Base-by-base conservation (phyloP, 2,329 filamentous ascomycete genomes). In the Leptographium flavum region DNA sequence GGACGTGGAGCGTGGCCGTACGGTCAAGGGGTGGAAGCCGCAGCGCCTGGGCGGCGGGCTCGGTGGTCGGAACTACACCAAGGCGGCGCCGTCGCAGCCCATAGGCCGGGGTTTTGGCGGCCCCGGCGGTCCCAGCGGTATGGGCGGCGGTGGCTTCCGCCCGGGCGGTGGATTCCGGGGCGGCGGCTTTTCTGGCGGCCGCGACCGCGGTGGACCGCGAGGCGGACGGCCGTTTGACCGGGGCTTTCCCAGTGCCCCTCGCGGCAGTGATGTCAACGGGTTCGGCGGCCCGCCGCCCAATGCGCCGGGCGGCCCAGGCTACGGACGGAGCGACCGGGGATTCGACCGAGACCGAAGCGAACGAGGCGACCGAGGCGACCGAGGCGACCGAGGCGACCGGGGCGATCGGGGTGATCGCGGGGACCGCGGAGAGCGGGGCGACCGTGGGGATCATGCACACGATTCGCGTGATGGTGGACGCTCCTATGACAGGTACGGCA, bases 1-100 rank as follows among this genome's bases (percentile, higher is more conserved):
- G 57, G 92, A 98, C 60, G 90, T 96, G 49, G 92, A 98, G 66
- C 81, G 92, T 58, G 92, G 92, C 54, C 83, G 92, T 55, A 96
- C 92, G 28, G 87, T 95, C 35, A 84, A 85, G 58, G 87, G 83
- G 41, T 98, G 92, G 92, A 83, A 85, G 58, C 92, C 92, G 50
- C 81, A 85, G 54, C 82, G 92, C 52, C 82, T 94, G 43, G 92
- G 90, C 47, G 92, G 92, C 53, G 92, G 92, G 39, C 76, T 95
- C 3, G 92, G 92, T 50, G 90, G 90, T 39, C 81, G 92, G 56
- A 84, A 86, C 52, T 96, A 96, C 64, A 96, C 90, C 47, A 93
- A 90, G 63, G 77, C 81, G 15, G 71, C 79, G 52, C 75, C 82
- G 42, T 71, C 82, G 31, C 78, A 86, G 44, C 86, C 86, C 39